These are phyloP conservation scores for Cryptococcus sp. DNA, from an alignment of 1,284 basidiomycete genomes.

Conservation along the genomic window DNA sequence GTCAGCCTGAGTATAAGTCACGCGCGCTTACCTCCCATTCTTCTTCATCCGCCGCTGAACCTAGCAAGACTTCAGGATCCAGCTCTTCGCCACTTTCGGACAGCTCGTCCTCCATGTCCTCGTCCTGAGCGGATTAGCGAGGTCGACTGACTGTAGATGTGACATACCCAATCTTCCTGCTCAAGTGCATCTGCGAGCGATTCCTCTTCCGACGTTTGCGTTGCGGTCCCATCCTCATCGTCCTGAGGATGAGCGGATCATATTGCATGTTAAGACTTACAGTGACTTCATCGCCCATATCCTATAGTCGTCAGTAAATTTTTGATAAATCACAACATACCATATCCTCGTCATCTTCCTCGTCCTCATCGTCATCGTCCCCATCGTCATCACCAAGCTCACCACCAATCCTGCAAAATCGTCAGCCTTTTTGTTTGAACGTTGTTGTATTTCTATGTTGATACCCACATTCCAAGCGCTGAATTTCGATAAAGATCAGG, in stretches of 20 bases:
- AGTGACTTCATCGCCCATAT: conserved; percentile 20
- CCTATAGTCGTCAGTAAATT: conserved; percentile 3
- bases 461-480: conserved; percentile 84
- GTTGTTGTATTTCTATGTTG: neutral
- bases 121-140: conserved; percentile 13
- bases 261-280: conserved; percentile 3
- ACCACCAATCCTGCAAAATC: conserved; percentile 64
- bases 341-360: conserved; percentile 75
- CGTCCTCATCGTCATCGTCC: conserved; percentile 74
- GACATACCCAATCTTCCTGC: conserved; percentile 19
- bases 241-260: conserved; percentile 11
- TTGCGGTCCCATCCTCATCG: conserved; percentile 38
- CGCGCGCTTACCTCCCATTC: conserved; percentile 37
- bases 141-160: neutral
- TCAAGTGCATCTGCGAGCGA: conserved; percentile 20
- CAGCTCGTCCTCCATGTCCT: conserved; percentile 41
- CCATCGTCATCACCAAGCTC: conserved; percentile 60
- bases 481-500: conserved; percentile 94
- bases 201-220: conserved; percentile 20
- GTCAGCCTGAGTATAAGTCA: neutral
- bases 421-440: conserved; percentile 2
- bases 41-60: conserved; percentile 32
- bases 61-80: conserved; percentile 32
- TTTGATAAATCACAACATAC: conserved; percentile 24
- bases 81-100: conserved; percentile 44